Conservation (phyloP, 2,329 filamentous ascomycete species). For the Lasiodiplodia citricola region DNA sequence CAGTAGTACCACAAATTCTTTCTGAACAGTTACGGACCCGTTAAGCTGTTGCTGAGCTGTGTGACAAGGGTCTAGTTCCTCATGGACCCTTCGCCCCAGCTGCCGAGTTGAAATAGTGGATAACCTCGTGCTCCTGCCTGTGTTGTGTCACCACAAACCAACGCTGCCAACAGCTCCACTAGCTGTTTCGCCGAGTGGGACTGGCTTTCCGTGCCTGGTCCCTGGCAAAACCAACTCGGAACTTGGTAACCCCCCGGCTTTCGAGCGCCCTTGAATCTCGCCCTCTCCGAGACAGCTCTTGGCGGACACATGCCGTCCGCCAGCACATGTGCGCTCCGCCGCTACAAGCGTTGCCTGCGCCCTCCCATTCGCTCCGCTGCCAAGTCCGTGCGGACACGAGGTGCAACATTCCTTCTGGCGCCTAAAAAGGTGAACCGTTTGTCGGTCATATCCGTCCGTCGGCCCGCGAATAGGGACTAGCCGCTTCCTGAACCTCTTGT, state of each 20-base stretch:
- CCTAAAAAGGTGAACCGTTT: background rate
- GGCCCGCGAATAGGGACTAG: background rate
- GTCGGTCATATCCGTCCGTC: constrained; percentile 5
- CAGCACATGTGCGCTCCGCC: background rate
- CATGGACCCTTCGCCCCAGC: background rate
- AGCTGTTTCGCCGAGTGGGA: background rate
- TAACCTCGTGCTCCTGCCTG: background rate
- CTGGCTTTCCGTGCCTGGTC: background rate
- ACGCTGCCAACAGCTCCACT: constrained; percentile 1
- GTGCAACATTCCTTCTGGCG: background rate
- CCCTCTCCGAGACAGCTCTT: constrained; percentile 13
- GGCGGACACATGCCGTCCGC: background rate
- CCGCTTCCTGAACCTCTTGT: background rate
- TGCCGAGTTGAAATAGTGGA: background rate
- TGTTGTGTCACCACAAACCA: background rate
- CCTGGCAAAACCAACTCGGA: background rate
- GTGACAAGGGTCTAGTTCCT: background rate
- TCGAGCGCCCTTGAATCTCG: background rate
- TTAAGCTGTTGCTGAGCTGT: background rate
- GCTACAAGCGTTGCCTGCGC: background rate
- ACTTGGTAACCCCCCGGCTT: background rate
- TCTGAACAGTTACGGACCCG: background rate
- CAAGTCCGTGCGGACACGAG: background rate
- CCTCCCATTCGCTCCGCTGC: background rate
- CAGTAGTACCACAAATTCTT: background rate